A percentile compares a stretch with the other conserved stretches of the same genome.
phyloP scores from a whole-genome alignment of 176 grass and related monocot species.

The Secale cereale region DNA sequence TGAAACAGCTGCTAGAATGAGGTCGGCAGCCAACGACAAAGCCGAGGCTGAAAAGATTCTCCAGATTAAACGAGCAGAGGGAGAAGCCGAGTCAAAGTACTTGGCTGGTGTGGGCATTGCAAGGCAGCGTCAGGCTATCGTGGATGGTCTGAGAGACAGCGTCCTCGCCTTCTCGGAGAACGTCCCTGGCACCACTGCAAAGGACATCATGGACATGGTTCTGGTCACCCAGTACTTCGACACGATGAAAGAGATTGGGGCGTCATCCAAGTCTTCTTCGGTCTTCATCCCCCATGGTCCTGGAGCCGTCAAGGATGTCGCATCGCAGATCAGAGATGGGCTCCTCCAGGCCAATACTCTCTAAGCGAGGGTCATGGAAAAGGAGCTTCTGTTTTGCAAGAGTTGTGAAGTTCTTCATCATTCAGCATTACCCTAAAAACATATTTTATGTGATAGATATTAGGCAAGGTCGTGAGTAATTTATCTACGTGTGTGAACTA shows the following conservation, averaged over 20 bases:
- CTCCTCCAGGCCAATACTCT: constrained; percentile 38
- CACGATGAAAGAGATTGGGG: constrained; percentile 64
- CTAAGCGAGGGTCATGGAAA: background rate
- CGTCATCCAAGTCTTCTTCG: constrained; percentile 48
- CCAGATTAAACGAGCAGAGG: constrained; percentile 59
- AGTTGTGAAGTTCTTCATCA: background rate
- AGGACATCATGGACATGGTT: constrained; percentile 66
- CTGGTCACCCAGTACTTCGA: constrained; percentile 58
- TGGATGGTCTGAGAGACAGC: constrained; percentile 59
- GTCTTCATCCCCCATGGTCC: constrained; percentile 71
- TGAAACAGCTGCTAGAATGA: constrained; percentile 57
- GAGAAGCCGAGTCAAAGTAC: constrained; percentile 68
- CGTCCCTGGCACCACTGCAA: constrained; percentile 46
- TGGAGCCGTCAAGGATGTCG: constrained; percentile 46
- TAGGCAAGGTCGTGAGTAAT: background rate
- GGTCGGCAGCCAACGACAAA: constrained; percentile 54
- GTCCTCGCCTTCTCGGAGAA: constrained; percentile 69
- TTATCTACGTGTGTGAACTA: background rate
- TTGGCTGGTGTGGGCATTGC: constrained; percentile 54
- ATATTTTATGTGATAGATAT: background rate
- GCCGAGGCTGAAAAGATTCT: constrained; percentile 68
- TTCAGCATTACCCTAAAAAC: background rate
- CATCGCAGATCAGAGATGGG: constrained; percentile 49
- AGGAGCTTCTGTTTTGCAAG: background rate
- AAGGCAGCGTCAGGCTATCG: constrained; percentile 60